Conservation (phyloP, 2,329 filamentous ascomycete species). For the Paecilomyces sp. region DNA sequence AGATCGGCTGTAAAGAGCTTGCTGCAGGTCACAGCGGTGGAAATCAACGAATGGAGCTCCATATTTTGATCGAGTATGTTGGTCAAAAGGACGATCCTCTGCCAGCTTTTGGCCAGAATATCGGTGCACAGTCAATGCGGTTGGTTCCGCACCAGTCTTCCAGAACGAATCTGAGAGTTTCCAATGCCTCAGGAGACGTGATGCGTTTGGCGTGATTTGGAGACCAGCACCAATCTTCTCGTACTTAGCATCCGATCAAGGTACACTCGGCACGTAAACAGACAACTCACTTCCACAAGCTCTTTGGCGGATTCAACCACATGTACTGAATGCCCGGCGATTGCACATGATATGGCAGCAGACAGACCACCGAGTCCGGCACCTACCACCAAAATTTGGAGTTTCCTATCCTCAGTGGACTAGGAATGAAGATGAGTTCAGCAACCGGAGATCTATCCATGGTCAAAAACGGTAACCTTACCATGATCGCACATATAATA, state of each 20-base stretch:
- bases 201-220: neutral
- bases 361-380: neutral
- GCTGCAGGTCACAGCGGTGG: constrained; percentile 36
- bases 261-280: neutral
- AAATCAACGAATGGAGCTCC: constrained; percentile 52
- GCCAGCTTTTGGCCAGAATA: constrained; percentile 30
- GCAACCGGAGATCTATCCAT: neutral
- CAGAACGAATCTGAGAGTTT: constrained; percentile 18
- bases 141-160: constrained; percentile 23
- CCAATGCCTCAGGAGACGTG: neutral
- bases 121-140: constrained; percentile 25
- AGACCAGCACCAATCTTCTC: neutral
- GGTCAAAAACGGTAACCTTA: neutral
- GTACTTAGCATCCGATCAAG: neutral
- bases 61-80: constrained; percentile 49
- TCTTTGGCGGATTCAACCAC: neutral
- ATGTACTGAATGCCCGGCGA: neutral
- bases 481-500: neutral
- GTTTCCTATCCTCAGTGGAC: neutral
- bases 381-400: neutral
- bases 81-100: constrained; percentile 45
- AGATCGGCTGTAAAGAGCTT: neutral
- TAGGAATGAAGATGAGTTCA: neutral
- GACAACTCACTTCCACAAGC: neutral
- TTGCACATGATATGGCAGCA: neutral